Percentiles rank a stretch among this genome's conserved stretches.
These are phyloP conservation scores for button mushroom (Agaricus bisporus) DNA, from an alignment of 768 basidiomycete genomes.

Conservation along the genomic window DNA sequence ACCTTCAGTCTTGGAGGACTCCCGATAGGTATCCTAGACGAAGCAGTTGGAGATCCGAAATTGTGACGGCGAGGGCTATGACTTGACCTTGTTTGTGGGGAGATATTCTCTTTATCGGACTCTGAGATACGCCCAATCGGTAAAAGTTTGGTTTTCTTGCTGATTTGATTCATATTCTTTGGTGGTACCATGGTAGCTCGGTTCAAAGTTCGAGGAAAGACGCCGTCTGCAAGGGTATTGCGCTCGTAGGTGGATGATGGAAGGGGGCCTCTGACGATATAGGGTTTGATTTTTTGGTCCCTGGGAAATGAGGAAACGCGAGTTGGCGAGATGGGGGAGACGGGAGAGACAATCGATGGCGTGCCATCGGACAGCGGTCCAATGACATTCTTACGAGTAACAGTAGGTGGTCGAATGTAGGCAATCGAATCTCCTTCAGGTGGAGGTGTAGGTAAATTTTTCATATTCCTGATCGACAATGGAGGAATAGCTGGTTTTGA, in stretches of 20 bases:
- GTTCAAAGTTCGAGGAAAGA: background rate
- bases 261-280: background rate
- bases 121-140: background rate
- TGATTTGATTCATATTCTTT: background rate
- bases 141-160: too few relatives aligned
- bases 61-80: too few relatives aligned
- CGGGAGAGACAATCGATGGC: background rate
- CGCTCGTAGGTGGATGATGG: background rate
- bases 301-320: background rate
- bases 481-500: background rate
- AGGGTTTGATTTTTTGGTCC: background rate
- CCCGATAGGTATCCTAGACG: background rate
- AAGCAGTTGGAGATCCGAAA: background rate
- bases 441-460: background rate
- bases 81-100: background rate
- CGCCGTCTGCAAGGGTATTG: background rate
- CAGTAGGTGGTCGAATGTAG: background rate
- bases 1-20: background rate
- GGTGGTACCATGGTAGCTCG: too few relatives aligned
- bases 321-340: background rate
- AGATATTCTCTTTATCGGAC: slow-evolving; percentile 5
- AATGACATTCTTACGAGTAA: background rate
- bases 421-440: background rate
- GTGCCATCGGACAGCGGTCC: background rate
- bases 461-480: background rate